Evolutionary conservation across 2,329 filamentous ascomycete genomes (phyloP).

Genomic region (Lachnum nothofagi): DNA sequence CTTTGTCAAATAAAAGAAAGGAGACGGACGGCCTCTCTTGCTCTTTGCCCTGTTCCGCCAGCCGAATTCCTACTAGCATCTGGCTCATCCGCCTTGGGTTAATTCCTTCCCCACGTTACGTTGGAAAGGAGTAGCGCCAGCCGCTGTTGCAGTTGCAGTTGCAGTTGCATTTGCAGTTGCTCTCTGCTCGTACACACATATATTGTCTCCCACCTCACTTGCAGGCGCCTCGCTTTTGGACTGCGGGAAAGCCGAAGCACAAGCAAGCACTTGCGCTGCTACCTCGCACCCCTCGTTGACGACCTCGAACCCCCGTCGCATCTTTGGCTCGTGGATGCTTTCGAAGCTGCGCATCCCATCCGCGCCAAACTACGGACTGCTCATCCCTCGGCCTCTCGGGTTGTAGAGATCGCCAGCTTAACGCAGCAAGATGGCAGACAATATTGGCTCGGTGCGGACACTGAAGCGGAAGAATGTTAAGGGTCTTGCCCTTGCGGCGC

Average conservation of each 20-base stretch:
- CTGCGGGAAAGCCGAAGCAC: background rate
- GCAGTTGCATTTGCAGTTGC: background rate
- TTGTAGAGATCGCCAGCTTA: background rate
- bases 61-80: too few relatives aligned
- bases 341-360: background rate
- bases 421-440: conserved; percentile 44
- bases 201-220: background rate
- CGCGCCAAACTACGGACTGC: conserved; percentile 1
- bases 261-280: background rate
- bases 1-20: too few relatives aligned
- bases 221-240: too few relatives aligned
- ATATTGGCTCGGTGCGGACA: conserved; percentile 64
- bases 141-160: too few relatives aligned
- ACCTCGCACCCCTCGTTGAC: background rate
- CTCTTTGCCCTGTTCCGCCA: too few relatives aligned
- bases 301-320: too few relatives aligned
- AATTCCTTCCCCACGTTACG: background rate
- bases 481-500: conserved; percentile 79
- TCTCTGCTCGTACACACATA: too few relatives aligned
- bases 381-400: background rate
- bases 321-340: too few relatives aligned
- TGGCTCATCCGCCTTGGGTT: too few relatives aligned
- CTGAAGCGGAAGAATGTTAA: conserved; percentile 99
- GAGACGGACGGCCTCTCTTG: too few relatives aligned
- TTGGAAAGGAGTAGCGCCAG: background rate